Evolutionary conservation across 495 filamentous ascomycete genomes (phyloP).

Genomic region (Aspergillus olivimuriae): DNA sequence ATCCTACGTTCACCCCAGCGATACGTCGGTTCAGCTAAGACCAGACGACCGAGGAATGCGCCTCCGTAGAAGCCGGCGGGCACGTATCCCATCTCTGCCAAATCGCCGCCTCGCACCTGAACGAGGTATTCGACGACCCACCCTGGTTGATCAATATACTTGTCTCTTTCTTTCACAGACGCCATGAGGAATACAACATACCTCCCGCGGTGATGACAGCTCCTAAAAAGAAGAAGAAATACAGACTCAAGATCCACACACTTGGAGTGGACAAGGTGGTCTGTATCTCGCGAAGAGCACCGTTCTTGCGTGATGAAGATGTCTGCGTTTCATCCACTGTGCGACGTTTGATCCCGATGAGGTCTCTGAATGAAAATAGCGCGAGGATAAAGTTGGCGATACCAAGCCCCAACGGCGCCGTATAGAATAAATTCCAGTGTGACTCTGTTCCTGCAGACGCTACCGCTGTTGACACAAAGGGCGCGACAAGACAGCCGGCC

Average conservation of each 20-base stretch:
- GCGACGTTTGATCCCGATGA: slow-evolving; percentile 5
- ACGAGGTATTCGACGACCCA: slow-evolving; percentile 32
- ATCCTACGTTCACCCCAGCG: slow-evolving; percentile 24
- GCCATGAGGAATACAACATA: not conserved
- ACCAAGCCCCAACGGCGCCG: slow-evolving; percentile 19
- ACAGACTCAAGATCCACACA: slow-evolving; percentile 27
- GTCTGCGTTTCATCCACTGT: not conserved
- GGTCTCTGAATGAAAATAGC: slow-evolving; percentile 18
- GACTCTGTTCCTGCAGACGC: slow-evolving; percentile 16
- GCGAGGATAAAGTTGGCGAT: slow-evolving; percentile 17
- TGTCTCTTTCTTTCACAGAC: too few relatives aligned
- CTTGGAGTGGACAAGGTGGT: slow-evolving; percentile 16
- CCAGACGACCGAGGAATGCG: slow-evolving; percentile 19
- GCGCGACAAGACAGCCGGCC: slow-evolving; percentile 26
- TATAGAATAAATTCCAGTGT: slow-evolving; percentile 24
- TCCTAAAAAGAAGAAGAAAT: slow-evolving; percentile 29
- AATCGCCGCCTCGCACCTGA: slow-evolving; percentile 22
- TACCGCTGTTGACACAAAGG: slow-evolving; percentile 23
- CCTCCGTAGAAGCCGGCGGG: slow-evolving; percentile 26
- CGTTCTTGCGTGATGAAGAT: not conserved
- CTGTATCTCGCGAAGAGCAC: slow-evolving; percentile 18
- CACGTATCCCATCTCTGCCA: slow-evolving; percentile 28
- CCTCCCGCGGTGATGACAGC: slow-evolving; percentile 24
- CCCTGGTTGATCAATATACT: too few relatives aligned
- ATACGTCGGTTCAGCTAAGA: slow-evolving; percentile 25